These are phyloP conservation scores for Russula olivacea DNA, from an alignment of 768 basidiomycete genomes.

Conservation along the genomic window DNA sequence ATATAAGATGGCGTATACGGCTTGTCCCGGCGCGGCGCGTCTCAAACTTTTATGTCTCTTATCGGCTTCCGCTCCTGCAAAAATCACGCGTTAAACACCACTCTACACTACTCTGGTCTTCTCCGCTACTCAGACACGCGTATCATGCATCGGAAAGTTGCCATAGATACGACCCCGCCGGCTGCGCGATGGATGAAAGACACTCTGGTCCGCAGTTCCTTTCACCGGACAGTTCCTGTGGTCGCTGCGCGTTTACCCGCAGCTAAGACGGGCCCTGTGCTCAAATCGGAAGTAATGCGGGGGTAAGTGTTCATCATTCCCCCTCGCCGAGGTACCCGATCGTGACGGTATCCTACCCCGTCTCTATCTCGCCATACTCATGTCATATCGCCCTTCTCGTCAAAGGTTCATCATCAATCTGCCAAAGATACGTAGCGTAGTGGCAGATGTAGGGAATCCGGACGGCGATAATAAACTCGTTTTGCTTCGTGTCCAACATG, in stretches of 20 bases:
- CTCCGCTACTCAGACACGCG: neutral
- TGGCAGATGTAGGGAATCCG: slow-evolving; percentile 44
- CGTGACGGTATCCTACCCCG: neutral
- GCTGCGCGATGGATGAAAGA: slow-evolving; percentile 45
- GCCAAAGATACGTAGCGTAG: slow-evolving; percentile 59
- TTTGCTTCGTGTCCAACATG: slow-evolving; percentile 51
- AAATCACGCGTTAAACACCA: neutral
- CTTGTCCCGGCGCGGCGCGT: too few relatives aligned
- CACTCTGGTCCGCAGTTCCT: slow-evolving; percentile 55
- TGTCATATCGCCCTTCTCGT: neutral
- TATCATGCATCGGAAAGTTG: slow-evolving; percentile 6
- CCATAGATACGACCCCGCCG: slow-evolving; percentile 39
- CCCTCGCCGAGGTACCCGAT: neutral
- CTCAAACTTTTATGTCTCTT: too few relatives aligned
- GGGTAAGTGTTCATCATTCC: slow-evolving; percentile 39
- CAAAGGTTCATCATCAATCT: slow-evolving; percentile 59
- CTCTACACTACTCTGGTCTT: neutral
- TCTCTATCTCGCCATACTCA: neutral
- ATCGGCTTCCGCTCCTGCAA: neutral
- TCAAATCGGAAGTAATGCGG: slow-evolving; percentile 54
- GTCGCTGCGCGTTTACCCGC: slow-evolving; percentile 63
- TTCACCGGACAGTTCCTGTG: slow-evolving; percentile 59
- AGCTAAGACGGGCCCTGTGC: slow-evolving; percentile 45
- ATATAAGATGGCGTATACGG: neutral
- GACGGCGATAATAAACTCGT: slow-evolving; percentile 52